Evolutionary conservation across 2,329 filamentous ascomycete species (phyloP), one percentile per base, ranked within the genome.

Genomic region (Pyrenophora graminea): DNA sequence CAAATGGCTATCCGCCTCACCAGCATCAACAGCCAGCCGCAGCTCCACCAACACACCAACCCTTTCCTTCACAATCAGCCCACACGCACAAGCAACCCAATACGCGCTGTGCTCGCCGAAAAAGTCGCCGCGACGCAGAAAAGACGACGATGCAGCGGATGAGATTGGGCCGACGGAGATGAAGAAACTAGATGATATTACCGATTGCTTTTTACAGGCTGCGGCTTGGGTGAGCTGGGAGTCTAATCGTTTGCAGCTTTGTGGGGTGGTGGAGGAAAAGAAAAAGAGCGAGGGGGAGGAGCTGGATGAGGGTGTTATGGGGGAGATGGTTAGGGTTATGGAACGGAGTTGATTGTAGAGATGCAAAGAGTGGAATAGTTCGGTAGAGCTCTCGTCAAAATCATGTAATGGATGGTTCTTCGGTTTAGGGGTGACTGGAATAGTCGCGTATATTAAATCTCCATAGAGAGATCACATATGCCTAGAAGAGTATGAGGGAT

Each of bases 171-270:
- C 43, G 1, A 7, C 36, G 6, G 56, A 65, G 19, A 56, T 59
- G 40, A 68, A 55, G 52, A 94, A 94, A 72, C 71, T 93, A 45
- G 90, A 95, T 71, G 90, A 95, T 75, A 74, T 95, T 42, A 88
- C 90, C 0, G 90, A 95, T 75, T 89, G 86, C 67, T 74, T 94
- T 21, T 69, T 94, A 46, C 90, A 95, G 70, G 90, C 85, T 2
- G 79, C 90, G 51, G 86, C 89, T 2, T 93, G 88, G 85, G 72
- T 90, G 32, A 80, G 85, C 53, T 95, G 90, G 90, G 84, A 91
- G 66, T 75, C 79, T 60, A 88, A 88, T 60, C 54, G 72, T 17
- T 34, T 50, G 34, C 62, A 64, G 43, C 45, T 66, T 4, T 19
- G 19, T 9, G 39, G 51, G 9, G 46, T 59, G 2, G 45, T 36